Evolutionary conservation across 202 grass and related monocot genomes (phyloP).

Genomic region (Schoenoplectus tabernaemontani): DNA sequence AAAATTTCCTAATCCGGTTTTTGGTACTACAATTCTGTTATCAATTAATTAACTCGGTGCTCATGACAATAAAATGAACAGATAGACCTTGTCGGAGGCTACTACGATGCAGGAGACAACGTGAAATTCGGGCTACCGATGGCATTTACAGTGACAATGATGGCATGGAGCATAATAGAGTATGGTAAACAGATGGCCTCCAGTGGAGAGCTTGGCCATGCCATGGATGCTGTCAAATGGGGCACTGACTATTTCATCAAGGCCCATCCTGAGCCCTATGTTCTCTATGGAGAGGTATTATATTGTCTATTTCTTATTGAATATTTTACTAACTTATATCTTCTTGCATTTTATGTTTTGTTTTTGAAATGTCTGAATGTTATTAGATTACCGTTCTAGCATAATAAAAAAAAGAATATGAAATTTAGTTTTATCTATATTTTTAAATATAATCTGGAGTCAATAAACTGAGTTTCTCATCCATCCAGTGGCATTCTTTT

Average conservation of each 20-base stretch:
- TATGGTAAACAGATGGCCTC: conserved; percentile 70
- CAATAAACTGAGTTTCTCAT: no score
- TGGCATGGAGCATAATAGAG: conserved; percentile 78
- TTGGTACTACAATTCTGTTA: background rate
- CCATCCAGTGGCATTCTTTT: no score
- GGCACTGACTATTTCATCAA: conserved; percentile 87
- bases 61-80: conserved; percentile 7
- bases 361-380: background rate
- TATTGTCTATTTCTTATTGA: background rate
- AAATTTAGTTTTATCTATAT: no score
- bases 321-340: background rate
- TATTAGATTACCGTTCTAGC: background rate
- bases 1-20: background rate
- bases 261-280: conserved; percentile 66
- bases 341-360: background rate
- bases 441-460: no score
- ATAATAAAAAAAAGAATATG: no score
- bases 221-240: conserved; percentile 83
- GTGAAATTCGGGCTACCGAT: conserved; percentile 96
- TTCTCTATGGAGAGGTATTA: conserved; percentile 75
- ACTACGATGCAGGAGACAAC: conserved; percentile 94
- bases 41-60: background rate
- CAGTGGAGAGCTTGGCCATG: conserved; percentile 62
- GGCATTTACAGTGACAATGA: conserved; percentile 99
- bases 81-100: conserved; percentile 73